Base-by-base conservation (phyloP, 305 asterid species). In the Plantago rigida region DNA sequence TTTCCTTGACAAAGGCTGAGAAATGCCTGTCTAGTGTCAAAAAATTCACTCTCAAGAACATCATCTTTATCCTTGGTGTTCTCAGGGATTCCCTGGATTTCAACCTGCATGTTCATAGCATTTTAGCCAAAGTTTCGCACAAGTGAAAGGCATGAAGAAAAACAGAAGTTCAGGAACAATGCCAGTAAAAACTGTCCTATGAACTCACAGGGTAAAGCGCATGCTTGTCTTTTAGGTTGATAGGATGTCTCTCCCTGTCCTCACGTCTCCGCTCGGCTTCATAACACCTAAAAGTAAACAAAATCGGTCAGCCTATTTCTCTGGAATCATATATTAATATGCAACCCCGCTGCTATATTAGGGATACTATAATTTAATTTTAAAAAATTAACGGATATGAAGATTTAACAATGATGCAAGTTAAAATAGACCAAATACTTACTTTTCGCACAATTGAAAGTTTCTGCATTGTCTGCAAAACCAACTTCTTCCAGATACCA, bases 1-100 rank as follows among this genome's bases (percentile, higher is more conserved):
- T 89, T 93, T 81, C 95, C 99, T 81, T 89, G 97, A 72, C 97
- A 93, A 39, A 93, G 95, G 71, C 95, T 93, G 48, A 87, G 82
- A 66, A 87, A 89, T 14, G 99, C 97, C 77, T 89, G 97, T 68
- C 97, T 87, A 24, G 99, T 93, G 77, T 93, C 99, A 71, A 93
- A 93, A 74, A 89, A 90, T 77, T 93, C 99, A 62, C 97, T 93
- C 79, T 87, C 99, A 12, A 93, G 92, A 74, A 89, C 84, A 69
- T 89, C 97, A 66, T 89, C 99, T 73, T 78, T 78, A 73, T 93
- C 99, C 72, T 82, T 84, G 51, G 99, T 89, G 74, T 89, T 96
- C 3, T 65, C 81, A 3, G 90, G 80, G 51, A 87, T 82, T 42
- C 79, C 86, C 47, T 62, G 70, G 71, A 85, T 79, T 64, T 85